A percentile compares a stretch with the other conserved stretches of the same genome.
Evolutionary conservation across 371 early-diverging fungal species (phyloP).

Genomic region (Basidiobolus meristosporus): DNA sequence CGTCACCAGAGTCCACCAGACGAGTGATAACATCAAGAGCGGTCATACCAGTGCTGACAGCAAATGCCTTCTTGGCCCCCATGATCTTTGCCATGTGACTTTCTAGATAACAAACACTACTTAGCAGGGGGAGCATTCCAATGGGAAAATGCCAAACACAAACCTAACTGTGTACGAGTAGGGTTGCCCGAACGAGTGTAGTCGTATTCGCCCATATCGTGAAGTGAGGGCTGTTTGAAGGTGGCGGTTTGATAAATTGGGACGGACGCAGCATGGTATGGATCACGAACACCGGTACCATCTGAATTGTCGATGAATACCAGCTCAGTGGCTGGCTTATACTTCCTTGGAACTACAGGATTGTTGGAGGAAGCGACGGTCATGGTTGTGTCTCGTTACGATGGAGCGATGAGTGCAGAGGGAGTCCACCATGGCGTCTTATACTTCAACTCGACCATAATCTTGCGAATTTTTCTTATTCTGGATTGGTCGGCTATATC

Average conservation of each 20-base stretch:
- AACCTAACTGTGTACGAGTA: constrained; percentile 68
- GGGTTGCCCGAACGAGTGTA: constrained; percentile 83
- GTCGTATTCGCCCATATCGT: constrained; percentile 80
- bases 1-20: constrained; percentile 54
- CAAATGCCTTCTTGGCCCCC: constrained; percentile 55
- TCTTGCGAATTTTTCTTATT: too few relatives aligned
- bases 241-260: constrained; percentile 96
- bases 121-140: neutral
- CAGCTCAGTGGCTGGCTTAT: constrained; percentile 74
- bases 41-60: constrained; percentile 76
- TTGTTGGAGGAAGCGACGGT: too few relatives aligned
- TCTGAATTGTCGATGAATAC: constrained; percentile 58
- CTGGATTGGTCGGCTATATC: too few relatives aligned
- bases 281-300: constrained; percentile 31
- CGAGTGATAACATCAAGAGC: constrained; percentile 71
- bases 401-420: too few relatives aligned
- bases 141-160: constrained; percentile 1
- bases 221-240: constrained; percentile 68
- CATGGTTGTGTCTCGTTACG: too few relatives aligned
- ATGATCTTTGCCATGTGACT: constrained; percentile 72
- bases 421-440: too few relatives aligned
- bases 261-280: constrained; percentile 76
- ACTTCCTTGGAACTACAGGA: constrained; percentile 21
- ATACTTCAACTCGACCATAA: too few relatives aligned
- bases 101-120: constrained; percentile 19